Evolutionary conservation across 139 green algal genomes (phyloP).

Genomic region (Coccomyxa sp.): DNA sequence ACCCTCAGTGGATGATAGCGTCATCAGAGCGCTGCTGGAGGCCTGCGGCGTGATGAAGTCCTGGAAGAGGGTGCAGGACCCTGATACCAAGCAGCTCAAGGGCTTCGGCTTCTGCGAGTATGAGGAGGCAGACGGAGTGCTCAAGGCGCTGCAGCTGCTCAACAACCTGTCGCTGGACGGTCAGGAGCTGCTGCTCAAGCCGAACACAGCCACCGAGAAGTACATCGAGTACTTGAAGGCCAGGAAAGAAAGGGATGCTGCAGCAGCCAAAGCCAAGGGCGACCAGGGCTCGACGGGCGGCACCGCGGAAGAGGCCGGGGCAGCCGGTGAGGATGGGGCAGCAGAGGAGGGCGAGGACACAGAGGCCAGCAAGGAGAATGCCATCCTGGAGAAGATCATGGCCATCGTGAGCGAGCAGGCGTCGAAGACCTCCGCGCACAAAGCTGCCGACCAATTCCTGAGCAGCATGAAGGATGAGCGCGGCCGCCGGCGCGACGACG

Average conservation of each 20-base stretch:
- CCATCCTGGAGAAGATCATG: constrained; percentile 52
- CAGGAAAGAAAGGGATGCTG: constrained; percentile 21
- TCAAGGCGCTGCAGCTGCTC: constrained; percentile 63
- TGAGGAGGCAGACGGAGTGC: constrained; percentile 62
- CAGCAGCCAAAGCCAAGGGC: constrained; percentile 19
- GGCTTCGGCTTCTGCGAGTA: constrained; percentile 93
- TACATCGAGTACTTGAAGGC: constrained; percentile 51
- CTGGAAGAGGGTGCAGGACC: constrained; percentile 85
- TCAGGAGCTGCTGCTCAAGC: constrained; percentile 77
- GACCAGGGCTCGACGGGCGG: constrained; percentile 23
- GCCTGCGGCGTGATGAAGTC: constrained; percentile 74
- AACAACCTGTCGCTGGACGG: constrained; percentile 72
- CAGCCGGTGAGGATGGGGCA: constrained; percentile 29
- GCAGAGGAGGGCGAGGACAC: constrained; percentile 2
- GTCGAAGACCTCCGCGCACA: not conserved
- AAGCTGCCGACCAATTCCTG: constrained; percentile 39
- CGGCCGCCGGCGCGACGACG: not conserved
- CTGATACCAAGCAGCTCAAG: constrained; percentile 67
- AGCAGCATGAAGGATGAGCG: constrained; percentile 7
- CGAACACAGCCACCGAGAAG: constrained; percentile 67
- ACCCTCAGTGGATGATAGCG: constrained; percentile 54
- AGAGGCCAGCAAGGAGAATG: constrained; percentile 30
- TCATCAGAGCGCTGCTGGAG: constrained; percentile 70
- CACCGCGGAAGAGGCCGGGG: constrained; percentile 8
- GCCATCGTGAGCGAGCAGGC: constrained; percentile 46